Base-by-base conservation (phyloP, 2,329 filamentous ascomycete species). In the Monosporascus sp. region DNA sequence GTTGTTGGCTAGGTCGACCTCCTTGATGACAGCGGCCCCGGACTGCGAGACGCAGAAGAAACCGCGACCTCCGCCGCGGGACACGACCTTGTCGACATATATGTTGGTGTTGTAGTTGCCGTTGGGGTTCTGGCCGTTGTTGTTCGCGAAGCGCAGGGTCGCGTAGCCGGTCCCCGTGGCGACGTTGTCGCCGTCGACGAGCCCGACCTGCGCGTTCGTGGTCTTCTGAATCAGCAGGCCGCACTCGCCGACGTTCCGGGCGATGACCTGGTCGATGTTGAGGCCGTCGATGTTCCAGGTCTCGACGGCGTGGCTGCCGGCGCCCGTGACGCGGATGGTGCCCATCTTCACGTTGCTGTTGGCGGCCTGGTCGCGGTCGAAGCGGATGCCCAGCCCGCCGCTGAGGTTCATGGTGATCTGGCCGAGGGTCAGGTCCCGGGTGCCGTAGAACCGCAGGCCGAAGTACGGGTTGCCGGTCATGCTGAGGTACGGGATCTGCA, bases 391-490 rank as follows among this genome's bases (percentile, higher is more conserved):
- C 31, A 83, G 55, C 0, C 80, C 80, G 5, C 74, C 75, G 56
- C 69, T 76, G 11, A 83, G 72, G 58, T 80, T 78, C 74, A 83
- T 74, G 25, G 68, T 81, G 55, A 83, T 80, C 5, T 73, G 61
- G 25, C 80, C 80, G 0, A 83, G 71, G 0, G 58, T 62, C 2
- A 83, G 68, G 56, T 75, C 70, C 15, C 65, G 67, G 0, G 75
- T 77, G 14, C 80, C 80, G 27, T 72, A 81, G 69, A 82, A 80
- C 14, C 78, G 74, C 48, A 83, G 60, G 3, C 78, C 80, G 52
- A 83, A 83, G 65, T 82, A 82, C 0, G 80, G 79, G 58, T 72
- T 77, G 2, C 80, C 80, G 3, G 79, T 81, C 77, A 83, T 77
- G 50, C 65, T 78, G 4, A 83, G 72, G 59, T 79, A 82, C 0